Conservation (phyloP, 192 early-diverging fungal genomes). For the Entophlyctis luteolus region DNA sequence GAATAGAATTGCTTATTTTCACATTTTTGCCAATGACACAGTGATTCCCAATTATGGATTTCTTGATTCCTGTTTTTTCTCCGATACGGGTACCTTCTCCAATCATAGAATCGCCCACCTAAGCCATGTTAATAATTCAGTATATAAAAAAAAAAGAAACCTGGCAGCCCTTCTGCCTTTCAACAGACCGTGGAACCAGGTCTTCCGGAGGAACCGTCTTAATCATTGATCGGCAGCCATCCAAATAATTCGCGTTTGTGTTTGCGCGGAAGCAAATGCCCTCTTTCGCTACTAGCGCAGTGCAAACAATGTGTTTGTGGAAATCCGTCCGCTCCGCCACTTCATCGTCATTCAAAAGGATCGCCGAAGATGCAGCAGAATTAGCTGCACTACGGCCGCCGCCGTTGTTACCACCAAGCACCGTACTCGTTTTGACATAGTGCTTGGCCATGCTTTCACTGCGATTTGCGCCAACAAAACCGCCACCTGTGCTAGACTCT, state of each 20-base stretch:
- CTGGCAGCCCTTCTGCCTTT: constrained; percentile 64
- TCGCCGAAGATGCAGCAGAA: neutral
- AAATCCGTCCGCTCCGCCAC: constrained; percentile 7
- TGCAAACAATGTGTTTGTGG: constrained; percentile 36
- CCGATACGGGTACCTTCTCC: constrained; percentile 86
- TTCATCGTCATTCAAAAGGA: neutral
- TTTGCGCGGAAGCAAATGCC: constrained; percentile 81
- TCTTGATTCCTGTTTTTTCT: constrained; percentile 89
- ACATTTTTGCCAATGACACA: constrained; percentile 94
- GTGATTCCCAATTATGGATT: constrained; percentile 88
- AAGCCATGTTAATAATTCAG: too few species aligned
- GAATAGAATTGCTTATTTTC: constrained; percentile 90
- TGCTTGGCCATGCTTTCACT: neutral
- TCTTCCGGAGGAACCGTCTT: constrained; percentile 32
- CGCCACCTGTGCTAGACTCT: constrained; percentile 30
- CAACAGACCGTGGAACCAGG: constrained; percentile 66
- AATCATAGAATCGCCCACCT: constrained; percentile 77
- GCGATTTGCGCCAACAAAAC: constrained; percentile 6
- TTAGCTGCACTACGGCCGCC: neutral
- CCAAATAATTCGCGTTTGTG: constrained; percentile 76
- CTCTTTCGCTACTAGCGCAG: constrained; percentile 40
- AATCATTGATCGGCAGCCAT: constrained; percentile 68
- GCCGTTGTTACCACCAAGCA: neutral
- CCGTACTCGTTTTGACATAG: neutral
- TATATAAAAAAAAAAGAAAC: too few species aligned